A percentile compares a stretch with the other conserved stretches of the same genome.
phyloP scores from a whole-genome alignment of 768 basidiomycete species.

The Mycena epipterygia region DNA sequence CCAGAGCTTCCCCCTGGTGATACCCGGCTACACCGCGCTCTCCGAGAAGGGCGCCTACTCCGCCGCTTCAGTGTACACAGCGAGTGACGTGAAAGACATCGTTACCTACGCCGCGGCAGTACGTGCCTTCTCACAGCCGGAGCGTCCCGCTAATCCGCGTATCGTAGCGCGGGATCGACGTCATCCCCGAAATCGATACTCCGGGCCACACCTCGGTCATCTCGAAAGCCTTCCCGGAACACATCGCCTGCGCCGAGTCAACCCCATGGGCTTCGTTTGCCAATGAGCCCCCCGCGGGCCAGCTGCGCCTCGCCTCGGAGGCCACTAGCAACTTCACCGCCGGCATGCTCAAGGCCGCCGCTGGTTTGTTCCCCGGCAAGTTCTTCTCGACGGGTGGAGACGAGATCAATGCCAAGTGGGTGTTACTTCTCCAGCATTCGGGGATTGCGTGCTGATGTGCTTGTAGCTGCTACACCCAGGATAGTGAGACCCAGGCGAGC shows the following conservation, averaged over 20 bases:
- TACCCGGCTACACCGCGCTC: conserved; percentile 73
- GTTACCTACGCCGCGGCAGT: conserved; percentile 79
- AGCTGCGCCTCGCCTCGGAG: conserved; percentile 67
- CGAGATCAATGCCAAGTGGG: conserved; percentile 63
- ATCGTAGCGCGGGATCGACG: conserved; percentile 66
- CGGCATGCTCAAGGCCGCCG: conserved; percentile 56
- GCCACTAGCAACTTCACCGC: conserved; percentile 60
- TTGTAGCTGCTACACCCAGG: conserved; percentile 58
- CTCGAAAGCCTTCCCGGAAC: conserved; percentile 64
- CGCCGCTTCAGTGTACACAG: conserved; percentile 62
- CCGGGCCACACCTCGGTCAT: conserved; percentile 75
- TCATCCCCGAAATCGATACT: conserved; percentile 73
- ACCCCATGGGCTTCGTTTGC: conserved; percentile 62
- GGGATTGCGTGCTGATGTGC: not conserved
- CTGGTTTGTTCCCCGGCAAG: conserved; percentile 51
- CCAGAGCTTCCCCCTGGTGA: conserved; percentile 82
- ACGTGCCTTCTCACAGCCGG: conserved; percentile 42
- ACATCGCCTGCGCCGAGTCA: conserved; percentile 63
- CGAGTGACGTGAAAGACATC: conserved; percentile 69
- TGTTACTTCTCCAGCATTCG: not conserved
- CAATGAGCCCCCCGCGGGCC: conserved; percentile 74
- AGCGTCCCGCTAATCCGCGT: not conserved
- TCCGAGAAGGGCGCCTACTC: conserved; percentile 79
- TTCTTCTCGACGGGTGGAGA: conserved; percentile 76
- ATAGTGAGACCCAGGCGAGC: conserved; percentile 56